Conservation (phyloP, 495 filamentous ascomycete genomes). For the Aspergillus taichungensis region DNA sequence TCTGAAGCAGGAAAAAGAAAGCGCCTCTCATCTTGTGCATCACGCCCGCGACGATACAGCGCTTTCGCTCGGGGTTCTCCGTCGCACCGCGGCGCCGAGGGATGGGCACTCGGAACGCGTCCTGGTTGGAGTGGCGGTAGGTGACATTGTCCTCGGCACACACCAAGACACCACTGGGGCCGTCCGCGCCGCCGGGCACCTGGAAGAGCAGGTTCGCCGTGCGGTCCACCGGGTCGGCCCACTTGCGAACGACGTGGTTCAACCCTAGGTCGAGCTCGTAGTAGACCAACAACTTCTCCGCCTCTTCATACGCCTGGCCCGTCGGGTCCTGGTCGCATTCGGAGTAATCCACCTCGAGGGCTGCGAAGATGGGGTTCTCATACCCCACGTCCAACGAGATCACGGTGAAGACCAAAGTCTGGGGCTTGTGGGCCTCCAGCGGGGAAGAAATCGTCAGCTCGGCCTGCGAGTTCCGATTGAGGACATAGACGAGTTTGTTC, state of each 20-base stretch:
- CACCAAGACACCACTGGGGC: slow-evolving; percentile 88
- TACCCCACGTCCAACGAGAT: slow-evolving; percentile 89
- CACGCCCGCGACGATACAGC: slow-evolving; percentile 75
- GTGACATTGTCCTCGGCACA: slow-evolving; percentile 92
- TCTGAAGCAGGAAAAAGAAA: slow-evolving; percentile 95
- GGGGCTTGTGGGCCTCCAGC: slow-evolving; percentile 94
- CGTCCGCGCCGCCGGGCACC: slow-evolving; percentile 88
- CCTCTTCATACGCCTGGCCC: slow-evolving; percentile 68
- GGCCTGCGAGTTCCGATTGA: slow-evolving; percentile 90
- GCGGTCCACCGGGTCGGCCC: slow-evolving; percentile 88
- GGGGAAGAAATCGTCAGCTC: slow-evolving; percentile 95
- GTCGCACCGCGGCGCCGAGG: slow-evolving; percentile 77
- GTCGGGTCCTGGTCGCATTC: slow-evolving; percentile 88
- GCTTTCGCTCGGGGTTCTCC: slow-evolving; percentile 87
- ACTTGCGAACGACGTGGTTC: slow-evolving; percentile 94
- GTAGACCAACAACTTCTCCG: slow-evolving; percentile 87
- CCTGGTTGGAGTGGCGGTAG: slow-evolving; percentile 88
- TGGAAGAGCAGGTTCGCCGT: slow-evolving; percentile 87
- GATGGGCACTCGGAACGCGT: slow-evolving; percentile 80
- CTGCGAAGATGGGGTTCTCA: slow-evolving; percentile 92
- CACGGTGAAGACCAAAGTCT: slow-evolving; percentile 81
- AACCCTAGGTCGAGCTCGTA: slow-evolving; percentile 95
- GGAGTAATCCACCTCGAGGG: slow-evolving; percentile 85
- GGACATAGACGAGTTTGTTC: slow-evolving; percentile 98
- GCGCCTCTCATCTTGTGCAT: slow-evolving; percentile 97